Evolutionary conservation across 208 protist species (phyloP).

Genomic region (Naegleria lovaniensis): DNA sequence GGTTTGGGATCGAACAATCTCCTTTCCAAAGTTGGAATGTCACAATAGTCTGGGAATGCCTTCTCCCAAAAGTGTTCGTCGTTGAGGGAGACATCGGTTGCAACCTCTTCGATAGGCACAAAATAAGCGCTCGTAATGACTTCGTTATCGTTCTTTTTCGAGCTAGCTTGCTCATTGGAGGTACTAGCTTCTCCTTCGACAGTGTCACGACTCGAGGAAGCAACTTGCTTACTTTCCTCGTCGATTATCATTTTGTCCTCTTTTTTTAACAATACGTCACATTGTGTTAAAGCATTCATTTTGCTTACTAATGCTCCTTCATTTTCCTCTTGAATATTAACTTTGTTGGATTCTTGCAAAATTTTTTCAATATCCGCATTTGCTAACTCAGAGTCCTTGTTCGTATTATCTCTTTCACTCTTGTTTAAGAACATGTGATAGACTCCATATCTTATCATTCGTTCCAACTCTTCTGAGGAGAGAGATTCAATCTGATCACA

Average conservation of each 20-base stretch:
- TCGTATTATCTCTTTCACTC: not conserved
- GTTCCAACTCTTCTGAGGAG: not conserved
- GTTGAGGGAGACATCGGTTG: not conserved
- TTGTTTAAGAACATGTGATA: not conserved
- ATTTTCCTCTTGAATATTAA: not conserved
- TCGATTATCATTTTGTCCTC: not conserved
- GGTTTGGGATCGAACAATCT: not conserved
- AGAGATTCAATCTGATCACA: not conserved
- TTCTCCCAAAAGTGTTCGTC: constrained; percentile 24
- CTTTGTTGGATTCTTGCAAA: not conserved
- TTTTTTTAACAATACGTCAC: not conserved
- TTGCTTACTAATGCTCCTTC: not conserved
- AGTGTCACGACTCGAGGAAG: not conserved
- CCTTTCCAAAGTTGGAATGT: not conserved
- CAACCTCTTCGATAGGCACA: not conserved
- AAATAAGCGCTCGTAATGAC: not conserved
- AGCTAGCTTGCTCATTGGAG: too few species aligned
- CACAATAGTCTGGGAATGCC: not conserved
- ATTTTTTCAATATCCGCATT: not conserved
- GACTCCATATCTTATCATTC: not conserved
- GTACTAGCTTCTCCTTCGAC: not conserved
- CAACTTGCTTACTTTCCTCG: not conserved
- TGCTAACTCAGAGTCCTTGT: not conserved
- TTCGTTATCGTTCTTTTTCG: not conserved
- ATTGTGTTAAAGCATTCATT: not conserved